Evolutionary conservation across 2,329 filamentous ascomycete species (phyloP), one percentile per base, ranked within the genome.

Genomic region (Hirsutella minnesotensis): DNA sequence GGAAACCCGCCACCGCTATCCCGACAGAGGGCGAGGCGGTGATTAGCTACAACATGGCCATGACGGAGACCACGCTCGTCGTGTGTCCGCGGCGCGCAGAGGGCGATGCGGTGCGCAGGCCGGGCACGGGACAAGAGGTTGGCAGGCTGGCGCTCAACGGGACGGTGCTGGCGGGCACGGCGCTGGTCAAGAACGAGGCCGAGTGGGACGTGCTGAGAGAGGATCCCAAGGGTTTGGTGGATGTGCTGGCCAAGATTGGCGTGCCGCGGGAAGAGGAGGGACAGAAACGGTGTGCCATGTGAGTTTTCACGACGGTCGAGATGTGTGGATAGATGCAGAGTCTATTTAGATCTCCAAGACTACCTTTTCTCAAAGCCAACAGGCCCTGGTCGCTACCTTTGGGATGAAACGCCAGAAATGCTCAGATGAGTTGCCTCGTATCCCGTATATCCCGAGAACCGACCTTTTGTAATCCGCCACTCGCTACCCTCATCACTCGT

Each of bases 11-110:
- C 0, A 52, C 56, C 2, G 56, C 55, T 3, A 47, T 44, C 13
- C 55, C 59, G 12, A 40, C 42, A 2, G 56, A 59, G 4, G 66
- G 66, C 3, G 64, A 69, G 47, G 68, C 74, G 0, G 52, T 51
- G n/a, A 75, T 81, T 39, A 79, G 75, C 57, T 82, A 82, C 56
- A 82, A 81, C 53, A 58, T 81, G 49, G 77, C 72, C 40, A 67
- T 82, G 62, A 81, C 77, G 18, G 61, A 63, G 45, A 59, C 58
- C 15, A 63, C 61, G 1, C 66, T 82, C 55, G 73, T 72, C 0
- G 46, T 82, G 1, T 70, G 70, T 46, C 78, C 78, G 1, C 64
- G 78, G 2, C 49, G 66, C 2, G 64, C 68, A 0, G 77, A 81
- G 52, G 76, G 77, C 0, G 56, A 56, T 1, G 50, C 53, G 16